Conservation (phyloP, 2,329 filamentous ascomycete species). For the Polychaeton citri region DNA sequence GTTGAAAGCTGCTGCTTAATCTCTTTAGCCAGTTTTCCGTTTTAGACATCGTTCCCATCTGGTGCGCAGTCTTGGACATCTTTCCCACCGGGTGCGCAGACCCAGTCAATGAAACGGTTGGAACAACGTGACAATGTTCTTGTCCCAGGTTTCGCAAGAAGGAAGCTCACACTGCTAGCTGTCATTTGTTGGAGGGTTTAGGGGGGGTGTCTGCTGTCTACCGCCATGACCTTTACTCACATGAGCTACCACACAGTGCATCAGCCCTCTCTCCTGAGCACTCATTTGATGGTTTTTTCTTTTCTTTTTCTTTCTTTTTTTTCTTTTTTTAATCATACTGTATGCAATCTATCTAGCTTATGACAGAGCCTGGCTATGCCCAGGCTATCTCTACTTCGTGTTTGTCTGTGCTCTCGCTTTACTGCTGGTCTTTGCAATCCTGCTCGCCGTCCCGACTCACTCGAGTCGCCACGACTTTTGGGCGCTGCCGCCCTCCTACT, state of each 20-base stretch:
- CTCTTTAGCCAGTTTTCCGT: neutral
- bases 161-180: neutral
- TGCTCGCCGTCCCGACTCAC: neutral
- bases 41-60: neutral
- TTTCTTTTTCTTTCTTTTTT: neutral
- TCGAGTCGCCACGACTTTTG: neutral
- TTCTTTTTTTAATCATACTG: neutral
- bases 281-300: neutral
- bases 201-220: neutral
- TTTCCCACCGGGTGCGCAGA: neutral
- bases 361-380: neutral
- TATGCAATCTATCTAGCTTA: neutral
- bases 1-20: neutral
- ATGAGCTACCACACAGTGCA: neutral
- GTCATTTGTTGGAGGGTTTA: neutral
- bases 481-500: neutral
- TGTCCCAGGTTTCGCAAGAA: neutral
- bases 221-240: neutral
- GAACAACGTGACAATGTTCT: neutral
- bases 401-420: neutral
- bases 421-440: neutral
- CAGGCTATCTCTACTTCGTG: neutral
- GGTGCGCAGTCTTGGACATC: neutral
- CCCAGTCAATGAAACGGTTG: neutral
- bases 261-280: neutral